These are phyloP conservation scores for Aureoboletus auriporus DNA, from an alignment of 768 basidiomycete genomes.

Conservation along the genomic window DNA sequence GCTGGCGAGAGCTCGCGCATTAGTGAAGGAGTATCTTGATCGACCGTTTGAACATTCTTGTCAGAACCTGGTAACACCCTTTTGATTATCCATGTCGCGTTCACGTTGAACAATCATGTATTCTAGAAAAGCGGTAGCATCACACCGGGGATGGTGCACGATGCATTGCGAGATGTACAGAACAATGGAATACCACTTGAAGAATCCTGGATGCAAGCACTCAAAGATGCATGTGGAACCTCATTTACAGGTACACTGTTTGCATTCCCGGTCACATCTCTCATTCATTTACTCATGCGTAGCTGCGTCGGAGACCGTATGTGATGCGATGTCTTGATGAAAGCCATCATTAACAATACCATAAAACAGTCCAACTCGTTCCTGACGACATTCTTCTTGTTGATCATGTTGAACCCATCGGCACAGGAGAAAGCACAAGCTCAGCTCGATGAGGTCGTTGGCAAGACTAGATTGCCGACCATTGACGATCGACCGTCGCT, in stretches of 20 bases:
- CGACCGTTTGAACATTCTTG: neutral
- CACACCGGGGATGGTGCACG: neutral
- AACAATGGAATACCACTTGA: neutral
- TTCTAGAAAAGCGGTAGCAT: neutral
- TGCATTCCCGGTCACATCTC: neutral
- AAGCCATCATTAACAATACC: neutral
- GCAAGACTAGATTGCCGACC: neutral
- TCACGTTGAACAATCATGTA: neutral
- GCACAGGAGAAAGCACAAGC: neutral
- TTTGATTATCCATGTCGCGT: neutral
- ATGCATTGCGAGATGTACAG: neutral
- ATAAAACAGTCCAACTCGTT: neutral
- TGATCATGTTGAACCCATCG: neutral
- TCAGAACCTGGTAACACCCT: neutral
- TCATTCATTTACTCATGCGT: neutral
- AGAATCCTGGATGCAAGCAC: neutral
- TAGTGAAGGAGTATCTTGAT: neutral
- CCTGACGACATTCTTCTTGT: neutral
- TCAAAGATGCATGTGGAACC: constrained; percentile 2
- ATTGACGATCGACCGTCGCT: neutral
- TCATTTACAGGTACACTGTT: neutral
- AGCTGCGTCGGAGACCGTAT: constrained; percentile 2
- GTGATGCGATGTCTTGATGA: neutral
- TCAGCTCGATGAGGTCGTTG: neutral
- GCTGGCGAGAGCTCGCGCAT: neutral